These are phyloP conservation scores for Aureobasidium mangrovei DNA, from an alignment of 2,329 filamentous ascomycete species.

Conservation along the genomic window DNA sequence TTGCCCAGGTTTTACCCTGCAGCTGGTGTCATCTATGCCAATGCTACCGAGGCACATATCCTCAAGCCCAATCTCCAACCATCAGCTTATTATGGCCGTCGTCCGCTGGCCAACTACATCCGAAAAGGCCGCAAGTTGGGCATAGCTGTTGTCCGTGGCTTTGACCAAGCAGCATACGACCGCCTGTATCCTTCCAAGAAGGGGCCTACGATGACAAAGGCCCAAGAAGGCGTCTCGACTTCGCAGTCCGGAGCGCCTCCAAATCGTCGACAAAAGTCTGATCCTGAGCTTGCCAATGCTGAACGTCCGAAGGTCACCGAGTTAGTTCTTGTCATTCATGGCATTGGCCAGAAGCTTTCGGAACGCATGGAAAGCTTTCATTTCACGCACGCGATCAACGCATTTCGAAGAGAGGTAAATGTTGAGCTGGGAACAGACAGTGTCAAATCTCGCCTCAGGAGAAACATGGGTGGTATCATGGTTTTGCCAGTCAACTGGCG, in stretches of 20 bases:
- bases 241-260: conserved; percentile 37
- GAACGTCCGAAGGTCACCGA: conserved; percentile 70
- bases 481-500: conserved; percentile 88
- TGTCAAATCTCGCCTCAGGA: conserved; percentile 66
- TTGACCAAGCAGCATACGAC: conserved; percentile 69
- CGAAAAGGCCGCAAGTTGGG: conserved; percentile 75
- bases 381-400: conserved; percentile 93
- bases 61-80: conserved; percentile 78
- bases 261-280: conserved; percentile 30
- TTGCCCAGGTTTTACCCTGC: conserved; percentile 54
- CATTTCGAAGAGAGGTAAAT: conserved; percentile 78
- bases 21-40: conserved; percentile 80
- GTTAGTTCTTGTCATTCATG: conserved; percentile 82
- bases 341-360: conserved; percentile 92
- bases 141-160: conserved; percentile 80
- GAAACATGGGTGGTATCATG: conserved; percentile 84
- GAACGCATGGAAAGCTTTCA: conserved; percentile 93
- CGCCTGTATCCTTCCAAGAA: conserved; percentile 53
- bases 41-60: conserved; percentile 68
- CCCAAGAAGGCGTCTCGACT: conserved; percentile 37
- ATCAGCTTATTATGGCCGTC: conserved; percentile 73
- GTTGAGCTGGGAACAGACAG: conserved; percentile 66
- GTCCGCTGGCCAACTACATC: conserved; percentile 70
- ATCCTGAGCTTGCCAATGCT: conserved; percentile 54
- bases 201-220: conserved; percentile 32